Base-by-base conservation (phyloP, 495 filamentous ascomycete species). In the Aspergillus asperescens region DNA sequence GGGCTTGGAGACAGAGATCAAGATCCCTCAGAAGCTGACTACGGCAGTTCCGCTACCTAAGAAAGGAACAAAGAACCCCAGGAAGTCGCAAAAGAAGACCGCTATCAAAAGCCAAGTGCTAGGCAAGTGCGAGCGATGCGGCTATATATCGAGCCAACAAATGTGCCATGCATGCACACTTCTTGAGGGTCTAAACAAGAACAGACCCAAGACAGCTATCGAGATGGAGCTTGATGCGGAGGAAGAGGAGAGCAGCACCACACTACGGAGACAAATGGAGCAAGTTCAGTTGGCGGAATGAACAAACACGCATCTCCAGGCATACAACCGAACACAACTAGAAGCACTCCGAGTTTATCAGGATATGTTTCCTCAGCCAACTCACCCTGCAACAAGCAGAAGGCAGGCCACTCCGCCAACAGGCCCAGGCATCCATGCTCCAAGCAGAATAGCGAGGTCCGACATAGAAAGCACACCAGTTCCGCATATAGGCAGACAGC, bases 61-160 rank as follows among this genome's bases (percentile, higher is more conserved):
- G 28, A 55, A 40, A 23, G 34, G 50, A n/a, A 48, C 16, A 5
- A 62, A 49, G 29, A 54, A 62, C 18, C 59, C 51, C 35, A 68
- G 62, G 22, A 56, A 40, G 20, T 27, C 47, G 10, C 43, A 19
- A 6, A 57, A 49, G 25, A 56, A 60, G 32, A 45, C 29, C 6
- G 60, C 69, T 47, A 49, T 80, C 15, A 73, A 78, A 25, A 70
- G 67, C 50, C 93, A 97, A 66, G 82, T 80, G n/a, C 76, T 96
- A 51, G 86, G 90, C 5, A 86, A 82, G 57, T 98, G 93, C 62
- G 82, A 80, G 60, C 83, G 81, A 23, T 98, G 93, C 58, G 93
- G 93, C 9, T 98, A 98, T 62, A 85, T 98, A 64, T 96, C 92
- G 0, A 95, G 90, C 62, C 93, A 97, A 66, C 77, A 79, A n/a